phyloP scores from a whole-genome alignment of 495 filamentous ascomycete species.

The Daldinia concentrica region DNA sequence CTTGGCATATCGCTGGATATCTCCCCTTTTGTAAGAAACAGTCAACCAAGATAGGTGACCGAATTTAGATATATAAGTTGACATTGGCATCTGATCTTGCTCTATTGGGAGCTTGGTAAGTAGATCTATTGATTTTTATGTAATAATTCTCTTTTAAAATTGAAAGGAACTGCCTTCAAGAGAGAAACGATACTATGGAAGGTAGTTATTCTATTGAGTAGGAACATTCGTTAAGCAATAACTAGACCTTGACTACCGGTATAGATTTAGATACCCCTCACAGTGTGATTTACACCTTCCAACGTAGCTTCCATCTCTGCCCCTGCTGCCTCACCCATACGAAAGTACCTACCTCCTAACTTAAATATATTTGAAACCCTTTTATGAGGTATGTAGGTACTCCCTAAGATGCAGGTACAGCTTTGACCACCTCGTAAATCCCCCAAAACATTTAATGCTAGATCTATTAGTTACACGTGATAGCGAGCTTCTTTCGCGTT shows the following conservation, averaged over 20 bases:
- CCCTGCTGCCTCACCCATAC: background rate
- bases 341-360: background rate
- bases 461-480: conserved; percentile 30
- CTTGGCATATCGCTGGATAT: background rate
- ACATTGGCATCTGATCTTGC: too few relatives aligned
- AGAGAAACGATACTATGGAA: too few relatives aligned
- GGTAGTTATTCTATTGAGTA: background rate
- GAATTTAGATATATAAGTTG: too few relatives aligned
- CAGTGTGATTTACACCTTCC: background rate
- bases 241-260: background rate
- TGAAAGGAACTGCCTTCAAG: too few relatives aligned
- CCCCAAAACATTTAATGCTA: background rate
- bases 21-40: background rate
- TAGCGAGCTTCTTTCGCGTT: conserved; percentile 35
- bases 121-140: too few relatives aligned
- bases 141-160: too few relatives aligned
- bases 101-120: too few relatives aligned
- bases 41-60: background rate
- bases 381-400: too few relatives aligned
- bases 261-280: background rate
- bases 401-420: background rate
- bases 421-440: background rate
- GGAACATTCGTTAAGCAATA: background rate
- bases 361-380: too few relatives aligned
- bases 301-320: background rate